phyloP scores from a whole-genome alignment of 768 basidiomycete genomes.

The Leccinum fibrillosum region DNA sequence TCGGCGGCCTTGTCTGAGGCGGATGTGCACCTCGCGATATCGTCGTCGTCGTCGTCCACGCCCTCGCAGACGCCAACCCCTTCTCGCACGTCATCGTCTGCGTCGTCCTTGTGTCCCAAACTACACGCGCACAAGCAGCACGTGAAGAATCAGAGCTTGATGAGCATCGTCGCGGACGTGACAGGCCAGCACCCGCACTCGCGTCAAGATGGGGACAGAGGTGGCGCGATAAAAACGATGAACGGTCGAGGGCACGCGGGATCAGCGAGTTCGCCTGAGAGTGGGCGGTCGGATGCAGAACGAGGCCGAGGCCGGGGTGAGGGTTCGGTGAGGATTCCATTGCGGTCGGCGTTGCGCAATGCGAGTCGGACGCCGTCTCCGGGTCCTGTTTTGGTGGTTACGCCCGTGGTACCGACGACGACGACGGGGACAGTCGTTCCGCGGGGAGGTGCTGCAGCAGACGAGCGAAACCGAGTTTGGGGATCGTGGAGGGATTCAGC shows the following conservation, averaged over 20 bases:
- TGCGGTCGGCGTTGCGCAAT: constrained; percentile 63
- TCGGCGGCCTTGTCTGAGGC: constrained; percentile 16
- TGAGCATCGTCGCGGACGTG: constrained; percentile 69
- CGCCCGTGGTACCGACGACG: not conserved
- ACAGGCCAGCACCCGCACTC: constrained; percentile 35
- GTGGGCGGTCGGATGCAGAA: not conserved
- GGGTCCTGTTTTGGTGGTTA: not conserved
- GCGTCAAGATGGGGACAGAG: constrained; percentile 18
- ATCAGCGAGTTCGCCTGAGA: not conserved
- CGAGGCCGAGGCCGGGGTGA: not conserved
- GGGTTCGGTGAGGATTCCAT: constrained; percentile 44
- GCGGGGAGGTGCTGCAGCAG: not conserved
- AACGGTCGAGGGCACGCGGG: not conserved
- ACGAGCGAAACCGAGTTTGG: not conserved
- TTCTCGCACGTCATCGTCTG: not conserved
- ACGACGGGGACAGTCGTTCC: not conserved
- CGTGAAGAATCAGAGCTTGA: constrained; percentile 39
- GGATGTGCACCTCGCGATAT: not conserved
- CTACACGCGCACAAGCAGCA: constrained; percentile 3
- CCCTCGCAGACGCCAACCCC: not conserved
- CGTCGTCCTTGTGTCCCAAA: constrained; percentile 1
- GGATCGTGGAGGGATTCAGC: constrained; percentile 16
- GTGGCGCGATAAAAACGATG: too few species aligned
- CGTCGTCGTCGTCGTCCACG: not conserved
- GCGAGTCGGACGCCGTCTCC: constrained; percentile 51